Evolutionary conservation across 1,284 basidiomycete genomes (phyloP).

Genomic region (Leccinum pseudoinsigne): DNA sequence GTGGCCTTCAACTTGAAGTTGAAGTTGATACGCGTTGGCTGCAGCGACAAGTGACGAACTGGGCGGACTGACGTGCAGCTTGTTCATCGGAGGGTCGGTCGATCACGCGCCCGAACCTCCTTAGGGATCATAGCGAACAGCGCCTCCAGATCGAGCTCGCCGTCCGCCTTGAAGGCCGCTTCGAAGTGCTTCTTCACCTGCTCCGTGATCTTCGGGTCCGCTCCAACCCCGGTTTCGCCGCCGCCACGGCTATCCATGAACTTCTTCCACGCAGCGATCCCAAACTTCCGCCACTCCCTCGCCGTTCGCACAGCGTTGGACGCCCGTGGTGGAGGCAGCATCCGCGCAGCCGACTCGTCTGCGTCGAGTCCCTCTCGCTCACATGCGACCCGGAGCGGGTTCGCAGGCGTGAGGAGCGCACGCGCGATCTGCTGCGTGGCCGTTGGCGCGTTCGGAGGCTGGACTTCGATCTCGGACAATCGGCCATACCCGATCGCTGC

Average conservation of each 20-base stretch:
- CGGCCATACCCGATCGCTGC: constrained; percentile 67
- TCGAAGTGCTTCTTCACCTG: constrained; percentile 18
- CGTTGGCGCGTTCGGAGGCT: constrained; percentile 54
- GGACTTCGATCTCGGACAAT: constrained; percentile 61
- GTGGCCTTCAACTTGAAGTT: no score
- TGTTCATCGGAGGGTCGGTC: no score
- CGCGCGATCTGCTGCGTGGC: constrained; percentile 59
- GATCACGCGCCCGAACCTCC: background rate
- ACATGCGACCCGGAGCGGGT: constrained; percentile 26
- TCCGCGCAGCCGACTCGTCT: constrained; percentile 12
- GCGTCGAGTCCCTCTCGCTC: constrained; percentile 28
- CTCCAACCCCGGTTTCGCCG: constrained; percentile 21
- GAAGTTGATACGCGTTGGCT: no score
- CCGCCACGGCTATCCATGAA: constrained; percentile 11
- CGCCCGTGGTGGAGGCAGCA: constrained; percentile 16
- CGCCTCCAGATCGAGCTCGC: constrained; percentile 8
- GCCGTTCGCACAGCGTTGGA: constrained; percentile 13
- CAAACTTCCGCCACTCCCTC: constrained; percentile 21
- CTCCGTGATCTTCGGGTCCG: constrained; percentile 19
- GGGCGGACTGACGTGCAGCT: no score
- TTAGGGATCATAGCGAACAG: constrained; percentile 11
- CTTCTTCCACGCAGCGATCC: constrained; percentile 19
- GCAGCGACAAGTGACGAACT: no score
- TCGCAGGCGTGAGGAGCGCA: constrained; percentile 43
- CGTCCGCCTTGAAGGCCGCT: constrained; percentile 1